phyloP scores from a whole-genome alignment of 495 filamentous ascomycete genomes.

The Apodospora peruviana region DNA sequence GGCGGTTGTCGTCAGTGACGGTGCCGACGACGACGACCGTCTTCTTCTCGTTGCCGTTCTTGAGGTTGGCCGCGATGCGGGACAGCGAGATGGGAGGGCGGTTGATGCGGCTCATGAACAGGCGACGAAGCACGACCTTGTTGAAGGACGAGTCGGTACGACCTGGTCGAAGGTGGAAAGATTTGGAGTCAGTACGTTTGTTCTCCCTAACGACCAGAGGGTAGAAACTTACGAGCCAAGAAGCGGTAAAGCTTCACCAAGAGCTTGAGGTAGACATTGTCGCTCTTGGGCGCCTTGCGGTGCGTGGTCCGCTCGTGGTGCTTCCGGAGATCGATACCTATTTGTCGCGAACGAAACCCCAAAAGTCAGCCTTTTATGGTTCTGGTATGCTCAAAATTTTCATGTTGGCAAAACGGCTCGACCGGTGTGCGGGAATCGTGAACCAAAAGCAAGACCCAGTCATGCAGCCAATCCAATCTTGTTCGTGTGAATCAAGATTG shows the following conservation, averaged over 20 bases:
- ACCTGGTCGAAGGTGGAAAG: slow-evolving; percentile 44
- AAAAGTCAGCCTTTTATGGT: slow-evolving; percentile 45
- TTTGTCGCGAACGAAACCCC: slow-evolving; percentile 33
- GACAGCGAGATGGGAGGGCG: slow-evolving; percentile 91
- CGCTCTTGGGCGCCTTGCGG: slow-evolving; percentile 93
- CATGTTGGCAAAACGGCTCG: slow-evolving; percentile 11
- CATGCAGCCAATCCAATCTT: too few species aligned
- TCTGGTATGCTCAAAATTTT: slow-evolving; percentile 43
- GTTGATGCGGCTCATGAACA: slow-evolving; percentile 97
- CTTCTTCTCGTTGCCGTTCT: slow-evolving; percentile 70
- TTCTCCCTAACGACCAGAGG: too few species aligned
- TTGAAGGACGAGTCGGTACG: slow-evolving; percentile 97
- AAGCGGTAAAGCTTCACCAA: slow-evolving; percentile 99
- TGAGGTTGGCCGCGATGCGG: slow-evolving; percentile 69
- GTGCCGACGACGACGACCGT: slow-evolving; percentile 89
- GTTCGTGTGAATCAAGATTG: neutral
- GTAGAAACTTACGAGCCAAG: slow-evolving; percentile 74
- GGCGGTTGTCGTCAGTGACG: slow-evolving; percentile 94
- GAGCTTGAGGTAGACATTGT: slow-evolving; percentile 96
- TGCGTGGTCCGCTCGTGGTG: slow-evolving; percentile 85
- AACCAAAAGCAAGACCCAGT: too few species aligned
- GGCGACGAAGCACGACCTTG: slow-evolving; percentile 90
- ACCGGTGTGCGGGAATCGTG: slow-evolving; percentile 16
- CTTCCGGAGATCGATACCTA: slow-evolving; percentile 66
- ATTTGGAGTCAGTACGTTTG: too few species aligned